Conservation (phyloP, 2,329 filamentous ascomycete genomes). For the Leptoxyphium fumago region DNA sequence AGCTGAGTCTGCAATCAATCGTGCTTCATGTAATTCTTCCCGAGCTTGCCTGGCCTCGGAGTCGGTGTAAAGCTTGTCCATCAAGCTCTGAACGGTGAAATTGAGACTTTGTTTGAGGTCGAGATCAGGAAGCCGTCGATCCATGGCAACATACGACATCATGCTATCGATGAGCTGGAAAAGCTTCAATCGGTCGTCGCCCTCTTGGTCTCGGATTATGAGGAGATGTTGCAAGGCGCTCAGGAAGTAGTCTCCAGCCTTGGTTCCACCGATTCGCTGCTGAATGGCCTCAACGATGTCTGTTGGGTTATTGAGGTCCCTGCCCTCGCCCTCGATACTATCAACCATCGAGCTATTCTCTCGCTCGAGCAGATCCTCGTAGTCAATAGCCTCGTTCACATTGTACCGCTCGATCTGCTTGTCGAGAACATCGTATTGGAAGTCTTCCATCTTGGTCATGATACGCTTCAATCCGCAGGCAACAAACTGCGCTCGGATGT, state of each 20-base stretch:
- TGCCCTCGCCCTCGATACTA: constrained; percentile 68
- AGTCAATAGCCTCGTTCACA: constrained; percentile 91
- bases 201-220: constrained; percentile 79
- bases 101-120: constrained; percentile 95
- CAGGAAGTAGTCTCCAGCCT: constrained; percentile 87
- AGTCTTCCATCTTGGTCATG: constrained; percentile 90
- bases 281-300: constrained; percentile 94
- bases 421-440: constrained; percentile 96
- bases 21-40: constrained; percentile 79
- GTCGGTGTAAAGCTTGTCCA: constrained; percentile 94
- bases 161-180: constrained; percentile 98
- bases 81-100: constrained; percentile 86
- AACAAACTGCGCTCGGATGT: constrained; percentile 90
- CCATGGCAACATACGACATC: constrained; percentile 98
- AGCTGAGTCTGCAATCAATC: constrained; percentile 87
- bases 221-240: constrained; percentile 91
- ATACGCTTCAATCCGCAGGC: constrained; percentile 91
- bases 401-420: constrained; percentile 93
- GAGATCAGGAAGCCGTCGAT: constrained; percentile 86
- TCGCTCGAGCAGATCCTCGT: constrained; percentile 87
- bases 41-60: constrained; percentile 83
- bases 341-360: constrained; percentile 87
- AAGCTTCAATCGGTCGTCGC: constrained; percentile 83
- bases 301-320: constrained; percentile 80
- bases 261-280: constrained; percentile 64